Conservation (phyloP, 2,329 filamentous ascomycete species). For the Hypocrella siamensis region DNA sequence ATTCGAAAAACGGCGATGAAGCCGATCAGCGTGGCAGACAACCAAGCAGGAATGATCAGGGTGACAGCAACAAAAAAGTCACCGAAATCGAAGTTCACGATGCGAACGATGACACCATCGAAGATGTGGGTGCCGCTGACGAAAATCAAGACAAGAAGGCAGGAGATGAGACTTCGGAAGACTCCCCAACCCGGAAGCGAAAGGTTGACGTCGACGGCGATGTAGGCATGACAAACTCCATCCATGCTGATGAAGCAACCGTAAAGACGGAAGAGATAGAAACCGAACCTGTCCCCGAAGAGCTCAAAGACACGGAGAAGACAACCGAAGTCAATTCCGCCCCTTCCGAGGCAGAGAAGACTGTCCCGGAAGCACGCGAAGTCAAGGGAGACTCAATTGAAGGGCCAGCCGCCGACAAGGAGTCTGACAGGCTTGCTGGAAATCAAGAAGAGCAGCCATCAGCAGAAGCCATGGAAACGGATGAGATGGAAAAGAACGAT, state of each 20-base stretch:
- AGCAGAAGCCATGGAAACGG: constrained; percentile 19
- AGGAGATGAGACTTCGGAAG: constrained; percentile 3
- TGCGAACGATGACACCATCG: constrained; percentile 24
- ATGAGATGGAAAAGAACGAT: constrained; percentile 14
- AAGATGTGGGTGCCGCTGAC: constrained; percentile 21
- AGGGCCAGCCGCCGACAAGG: constrained; percentile 7
- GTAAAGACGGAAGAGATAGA: constrained; percentile 26
- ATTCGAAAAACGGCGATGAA: constrained; percentile 28
- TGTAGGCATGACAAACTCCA: constrained; percentile 31
- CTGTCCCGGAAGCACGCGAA: not conserved
- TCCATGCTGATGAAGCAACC: constrained; percentile 13
- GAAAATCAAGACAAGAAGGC: constrained; percentile 11
- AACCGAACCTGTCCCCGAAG: constrained; percentile 14
- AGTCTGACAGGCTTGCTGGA: constrained; percentile 10
- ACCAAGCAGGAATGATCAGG: constrained; percentile 19
- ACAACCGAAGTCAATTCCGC: constrained; percentile 10
- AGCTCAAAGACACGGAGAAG: constrained; percentile 17
- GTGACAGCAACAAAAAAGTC: constrained; percentile 13
- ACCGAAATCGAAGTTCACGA: constrained; percentile 17
- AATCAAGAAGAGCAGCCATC: constrained; percentile 6
- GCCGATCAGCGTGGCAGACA: constrained; percentile 21
- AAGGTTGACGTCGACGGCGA: constrained; percentile 32
- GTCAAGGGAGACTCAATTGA: constrained; percentile 8
- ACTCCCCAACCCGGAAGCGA: constrained; percentile 8
- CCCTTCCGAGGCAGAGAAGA: constrained; percentile 6